phyloP scores from a whole-genome alignment of 805 yeast genomes.

The Candida odintsovae region DNA sequence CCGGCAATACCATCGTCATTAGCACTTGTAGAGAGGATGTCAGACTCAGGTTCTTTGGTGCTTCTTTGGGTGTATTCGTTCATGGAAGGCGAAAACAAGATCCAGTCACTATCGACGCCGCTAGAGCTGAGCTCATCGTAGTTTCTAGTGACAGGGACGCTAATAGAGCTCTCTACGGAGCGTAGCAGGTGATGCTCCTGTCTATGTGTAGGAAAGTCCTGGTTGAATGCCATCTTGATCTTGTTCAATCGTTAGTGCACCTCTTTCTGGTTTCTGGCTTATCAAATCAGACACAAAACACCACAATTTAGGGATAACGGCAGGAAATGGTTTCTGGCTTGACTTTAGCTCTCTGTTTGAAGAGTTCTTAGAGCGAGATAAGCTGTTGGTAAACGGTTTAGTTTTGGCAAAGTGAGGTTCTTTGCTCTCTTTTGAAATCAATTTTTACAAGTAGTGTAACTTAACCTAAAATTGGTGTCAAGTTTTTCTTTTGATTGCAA shows the following conservation, averaged over 20 bases:
- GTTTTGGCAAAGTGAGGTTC: no score
- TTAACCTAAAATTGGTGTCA: background rate
- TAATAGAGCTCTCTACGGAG: conserved; percentile 1
- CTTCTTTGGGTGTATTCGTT: conserved; percentile 4
- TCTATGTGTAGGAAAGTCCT: conserved; percentile 4
- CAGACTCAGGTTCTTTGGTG: conserved; percentile 1
- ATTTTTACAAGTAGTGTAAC: no score
- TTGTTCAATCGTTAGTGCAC: no score
- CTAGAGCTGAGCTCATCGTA: conserved; percentile 20
- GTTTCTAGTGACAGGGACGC: background rate
- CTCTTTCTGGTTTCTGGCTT: background rate
- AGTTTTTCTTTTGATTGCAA: background rate
- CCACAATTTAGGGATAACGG: background rate
- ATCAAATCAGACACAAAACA: conserved; percentile 1
- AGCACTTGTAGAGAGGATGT: conserved; percentile 15
- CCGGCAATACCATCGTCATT: conserved; percentile 5
- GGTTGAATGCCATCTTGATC: conserved; percentile 10
- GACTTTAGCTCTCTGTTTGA: no score
- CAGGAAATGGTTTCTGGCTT: background rate
- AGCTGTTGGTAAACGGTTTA: no score
- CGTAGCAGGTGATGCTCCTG: background rate
- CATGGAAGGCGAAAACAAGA: conserved; percentile 19
- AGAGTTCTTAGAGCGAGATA: no score
- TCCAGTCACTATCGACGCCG: conserved; percentile 23
- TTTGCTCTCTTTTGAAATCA: no score